Base-by-base conservation (phyloP, 2,329 filamentous ascomycete genomes). In the Hawksworthiomyces lignivorus region DNA sequence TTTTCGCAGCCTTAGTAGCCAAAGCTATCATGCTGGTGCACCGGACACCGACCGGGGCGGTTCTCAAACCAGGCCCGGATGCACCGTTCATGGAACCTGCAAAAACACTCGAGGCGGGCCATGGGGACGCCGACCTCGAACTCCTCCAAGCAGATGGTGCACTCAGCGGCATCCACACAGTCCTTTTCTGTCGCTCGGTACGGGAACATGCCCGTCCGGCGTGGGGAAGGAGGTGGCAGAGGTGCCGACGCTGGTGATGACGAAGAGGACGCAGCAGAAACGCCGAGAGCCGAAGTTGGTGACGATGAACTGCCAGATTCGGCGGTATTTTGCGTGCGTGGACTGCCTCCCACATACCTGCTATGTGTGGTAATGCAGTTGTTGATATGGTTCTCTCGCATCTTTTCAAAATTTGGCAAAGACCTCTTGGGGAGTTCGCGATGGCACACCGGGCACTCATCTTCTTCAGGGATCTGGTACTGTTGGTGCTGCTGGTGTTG, bases 401-500 rank as follows among this genome's bases (percentile, higher is more conserved):
- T 62, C 4, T 58, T 50, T 52, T 81, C 75, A 43, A 64, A 75
- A 47, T 79, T 69, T 2, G 69, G 58, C 3, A 80, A 63, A 5
- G 57, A 59, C 15, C 68, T 65, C 2, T 76, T 72, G 1, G 84
- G 83, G 4, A 88, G 68, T 60, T 87, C 82, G 28, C 68, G 63
- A 54, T 85, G 83, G 52, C 85, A 90, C 33, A 89, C 74, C 1
- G 84, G 84, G 48, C 85, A 90, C 53, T 87, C 82, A 55, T 89
- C 84, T 55, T 88, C 84, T 56, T 89, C 85, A 6, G 70, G 67
- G 53, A 75, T 69, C 43, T 72, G 38, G 5, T 29, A 11, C 7
- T 14, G 26, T 9, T 14, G 28, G 7, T 26, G 29, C 3, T 39
- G 43, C 18, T 17, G 34, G 3, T 17, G 38, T 8, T 32, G 32